Evolutionary conservation across 1,284 basidiomycete species (phyloP), one percentile per base, ranked within the genome.

Genomic region (Papiliotrema fonsecae): DNA sequence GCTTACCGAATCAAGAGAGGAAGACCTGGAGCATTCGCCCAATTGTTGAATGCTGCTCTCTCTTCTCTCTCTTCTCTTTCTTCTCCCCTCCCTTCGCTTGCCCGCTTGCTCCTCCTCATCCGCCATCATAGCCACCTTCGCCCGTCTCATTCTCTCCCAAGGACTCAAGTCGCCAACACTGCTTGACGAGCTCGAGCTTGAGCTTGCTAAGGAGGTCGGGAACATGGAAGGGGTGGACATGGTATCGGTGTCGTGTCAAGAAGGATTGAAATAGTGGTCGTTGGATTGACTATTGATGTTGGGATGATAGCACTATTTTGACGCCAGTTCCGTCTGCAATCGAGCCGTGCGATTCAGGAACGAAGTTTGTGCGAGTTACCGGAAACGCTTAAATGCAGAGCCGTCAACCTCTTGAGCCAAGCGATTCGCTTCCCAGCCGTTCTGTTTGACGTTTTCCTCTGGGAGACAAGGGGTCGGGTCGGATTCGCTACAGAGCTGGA

Each of bases 71-170:
- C 21, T 43, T 30, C 41, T 14, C 6, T 35, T 35, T n/a, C n/a
- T n/a, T n/a, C n/a, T 27, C 35, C 21, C 39, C 21, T 32, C 31
- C 2, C 32, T 36, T 3, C 21, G 18, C 19, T 41, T 38, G 6
- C 36, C 16, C 14, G 40, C 27, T 30, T 56, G 51, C n/a, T 48
- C 49, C 31, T 43, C 47, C 28, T 56, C 51, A 25, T 36, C 45
- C 21, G 47, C 45, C n/a, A 53, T 25, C 24, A 49, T 19, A 3
- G 40, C 46, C 28, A 41, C 32, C 25, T 49, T 51, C 7, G 55
- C 55, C n/a, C 47, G 25, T 18, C 28, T 24, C 51, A 56, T 51
- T 45, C 41, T 51, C 41, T 56, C 55, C 38, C 49, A 35, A 9
- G 55, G 40, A 10, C 51, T 43, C 41, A 43, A 35, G 14, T 5